Base-by-base conservation (phyloP, 371 early-diverging fungal species). In the Mortierella sp. region DNA sequence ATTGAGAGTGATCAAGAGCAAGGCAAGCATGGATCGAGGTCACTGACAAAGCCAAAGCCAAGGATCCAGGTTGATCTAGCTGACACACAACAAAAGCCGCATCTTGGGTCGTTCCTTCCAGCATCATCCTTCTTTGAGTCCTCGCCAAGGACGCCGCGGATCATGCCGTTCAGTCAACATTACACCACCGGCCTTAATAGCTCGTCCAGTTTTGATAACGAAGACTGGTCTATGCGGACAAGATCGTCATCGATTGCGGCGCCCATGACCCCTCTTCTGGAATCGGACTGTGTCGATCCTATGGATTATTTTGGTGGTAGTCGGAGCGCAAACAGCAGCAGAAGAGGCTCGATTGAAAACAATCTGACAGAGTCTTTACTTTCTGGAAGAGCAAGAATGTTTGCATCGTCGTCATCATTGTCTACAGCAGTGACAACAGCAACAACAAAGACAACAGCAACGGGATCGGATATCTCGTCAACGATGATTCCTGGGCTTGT, bases 81-180 rank as follows among this genome's bases (percentile, higher is more conserved):
- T 11, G 28, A 14, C 9, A 27, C 43, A 28, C 64, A 58, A 26
- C 39, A 32, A 2, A 48, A 44, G 24, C 60, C 49, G 12, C 50
- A 28, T 17, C 51, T 71, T 24, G 60, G 60, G 12, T 53, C 59
- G 14, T 32, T 64, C 21, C 27, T 75, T 1, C 55, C 69, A 1
- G 39, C 69, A 2, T 64, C 69, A 6, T 75, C 75, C n/a, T 75
- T 75, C 21, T 75, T 75, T 42, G 69, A 68, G 24, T 75, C 75
- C 3, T 75, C 75, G 0, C 75, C 75, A 23, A 24, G 69, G 9
- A 64, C 75, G 21, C 75, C 75, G 2, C 55, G 69, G 49, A 68
- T 68, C 55, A 68, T 75, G 75, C 75, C 75, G 0, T 75, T 75
- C 27, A 75, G 64, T 52, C 75, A 68, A 17, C 59, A 60, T 21